Conservation (phyloP, 352 stramenopile genomes). For the Pythium sp. region DNA sequence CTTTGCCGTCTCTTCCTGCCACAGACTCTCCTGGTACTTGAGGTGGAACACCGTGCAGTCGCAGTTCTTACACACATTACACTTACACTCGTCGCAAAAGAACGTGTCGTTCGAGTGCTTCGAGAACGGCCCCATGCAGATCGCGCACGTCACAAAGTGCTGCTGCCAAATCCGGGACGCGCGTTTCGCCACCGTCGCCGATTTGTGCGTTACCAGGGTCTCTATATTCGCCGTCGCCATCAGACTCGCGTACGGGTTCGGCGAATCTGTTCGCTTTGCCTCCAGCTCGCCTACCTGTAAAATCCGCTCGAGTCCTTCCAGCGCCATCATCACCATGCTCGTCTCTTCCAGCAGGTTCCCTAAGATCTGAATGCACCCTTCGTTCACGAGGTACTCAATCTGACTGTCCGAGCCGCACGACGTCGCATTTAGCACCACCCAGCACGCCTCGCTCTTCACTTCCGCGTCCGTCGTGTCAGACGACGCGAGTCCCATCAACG, state of each 20-base stretch:
- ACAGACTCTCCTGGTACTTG: constrained; percentile 95
- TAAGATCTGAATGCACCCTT: constrained; percentile 86
- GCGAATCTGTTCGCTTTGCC: constrained; percentile 75
- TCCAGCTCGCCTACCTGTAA: constrained; percentile 93
- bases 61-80: constrained; percentile 96
- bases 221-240: constrained; percentile 92
- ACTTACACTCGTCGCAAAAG: constrained; percentile 98
- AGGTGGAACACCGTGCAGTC: constrained; percentile 98
- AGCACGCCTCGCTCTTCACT: constrained; percentile 97
- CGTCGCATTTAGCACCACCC: constrained; percentile 98
- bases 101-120: constrained; percentile 93
- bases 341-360: constrained; percentile 93
- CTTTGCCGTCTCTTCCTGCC: constrained; percentile 93
- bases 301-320: constrained; percentile 96
- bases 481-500: constrained; percentile 92
- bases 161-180: constrained; percentile 97
- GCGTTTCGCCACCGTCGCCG: constrained; percentile 93
- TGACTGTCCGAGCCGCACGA: constrained; percentile 97
- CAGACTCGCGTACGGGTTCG: constrained; percentile 88
- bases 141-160: constrained; percentile 97
- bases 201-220: constrained; percentile 93
- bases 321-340: constrained; percentile 98
- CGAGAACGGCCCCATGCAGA: constrained; percentile 95
- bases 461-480: constrained; percentile 92
- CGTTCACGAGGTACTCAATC: constrained; percentile 87